Conservation (phyloP, 495 filamentous ascomycete species). For the Clavariopsis aquatica region DNA sequence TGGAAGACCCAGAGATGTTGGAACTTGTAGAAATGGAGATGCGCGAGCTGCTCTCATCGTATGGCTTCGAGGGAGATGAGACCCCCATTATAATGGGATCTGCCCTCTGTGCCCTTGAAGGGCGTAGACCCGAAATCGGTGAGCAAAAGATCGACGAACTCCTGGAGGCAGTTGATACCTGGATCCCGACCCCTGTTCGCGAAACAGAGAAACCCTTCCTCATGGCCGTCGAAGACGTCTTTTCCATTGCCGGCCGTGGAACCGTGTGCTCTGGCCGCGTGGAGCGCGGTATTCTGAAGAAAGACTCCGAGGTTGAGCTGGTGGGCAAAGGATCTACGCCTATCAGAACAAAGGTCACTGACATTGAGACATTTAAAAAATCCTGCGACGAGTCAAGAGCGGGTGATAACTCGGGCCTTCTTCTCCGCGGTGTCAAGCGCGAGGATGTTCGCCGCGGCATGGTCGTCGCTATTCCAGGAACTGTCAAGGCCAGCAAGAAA, state of each 20-base stretch:
- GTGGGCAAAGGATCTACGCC: conserved; percentile 73
- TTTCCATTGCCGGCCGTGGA: conserved; percentile 96
- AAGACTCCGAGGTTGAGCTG: conserved; percentile 89
- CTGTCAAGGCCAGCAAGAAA: conserved; percentile 76
- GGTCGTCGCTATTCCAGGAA: conserved; percentile 79
- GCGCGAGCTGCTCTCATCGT: conserved; percentile 87
- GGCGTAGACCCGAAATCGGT: conserved; percentile 83
- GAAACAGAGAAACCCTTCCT: conserved; percentile 95
- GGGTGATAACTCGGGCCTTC: conserved; percentile 97
- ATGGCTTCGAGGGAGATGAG: conserved; percentile 97
- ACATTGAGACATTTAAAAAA: conserved; percentile 99
- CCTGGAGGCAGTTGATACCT: conserved; percentile 84
- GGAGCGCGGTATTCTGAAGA: conserved; percentile 90
- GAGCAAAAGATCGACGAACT: conserved; percentile 82
- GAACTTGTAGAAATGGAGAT: conserved; percentile 99
- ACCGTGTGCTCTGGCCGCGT: conserved; percentile 96
- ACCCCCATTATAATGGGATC: conserved; percentile 96
- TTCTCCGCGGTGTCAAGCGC: conserved; percentile 90
- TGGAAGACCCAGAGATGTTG: conserved; percentile 98
- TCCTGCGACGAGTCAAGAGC: conserved; percentile 89
- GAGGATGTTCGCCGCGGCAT: conserved; percentile 94
- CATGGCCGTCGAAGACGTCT: conserved; percentile 98
- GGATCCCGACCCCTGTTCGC: conserved; percentile 93
- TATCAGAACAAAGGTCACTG: conserved; percentile 98
- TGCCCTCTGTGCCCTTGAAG: conserved; percentile 92